Percentiles rank a stretch among this genome's conserved stretches.
phyloP scores from a whole-genome alignment of 768 basidiomycete genomes.

The Phylloporus arenicola region DNA sequence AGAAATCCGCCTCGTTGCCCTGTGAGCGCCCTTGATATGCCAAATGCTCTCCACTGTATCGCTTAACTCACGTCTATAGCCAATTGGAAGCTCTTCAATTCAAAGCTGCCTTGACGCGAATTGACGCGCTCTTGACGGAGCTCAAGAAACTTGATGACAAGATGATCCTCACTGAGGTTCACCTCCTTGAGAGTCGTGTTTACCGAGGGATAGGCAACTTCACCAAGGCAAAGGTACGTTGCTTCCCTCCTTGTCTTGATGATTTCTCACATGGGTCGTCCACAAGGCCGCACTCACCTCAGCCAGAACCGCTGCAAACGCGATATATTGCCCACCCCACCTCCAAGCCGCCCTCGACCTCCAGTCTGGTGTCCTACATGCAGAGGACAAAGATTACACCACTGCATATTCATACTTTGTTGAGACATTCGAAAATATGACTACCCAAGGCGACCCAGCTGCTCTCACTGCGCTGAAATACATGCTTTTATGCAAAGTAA shows the following conservation, averaged over 20 bases:
- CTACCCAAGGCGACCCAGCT: constrained; percentile 64
- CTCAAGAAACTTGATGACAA: constrained; percentile 94
- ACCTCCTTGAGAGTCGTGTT: constrained; percentile 87
- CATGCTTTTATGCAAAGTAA: constrained; percentile 97
- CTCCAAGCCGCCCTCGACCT: constrained; percentile 59
- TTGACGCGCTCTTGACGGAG: constrained; percentile 86
- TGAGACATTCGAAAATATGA: constrained; percentile 90
- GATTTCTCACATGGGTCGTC: background rate
- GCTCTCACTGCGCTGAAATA: constrained; percentile 91
- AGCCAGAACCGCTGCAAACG: constrained; percentile 88
- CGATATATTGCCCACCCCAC: constrained; percentile 85
- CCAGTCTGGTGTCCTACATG: constrained; percentile 79
- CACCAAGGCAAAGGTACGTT: constrained; percentile 77
- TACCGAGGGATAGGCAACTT: constrained; percentile 87
- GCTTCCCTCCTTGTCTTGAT: background rate
- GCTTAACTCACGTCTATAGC: constrained; percentile 30
- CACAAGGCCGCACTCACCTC: constrained; percentile 79
- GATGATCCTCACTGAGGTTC: constrained; percentile 95
- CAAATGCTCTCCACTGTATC: background rate
- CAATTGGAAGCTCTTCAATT: constrained; percentile 73
- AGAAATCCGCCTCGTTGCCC: constrained; percentile 77
- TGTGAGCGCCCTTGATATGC: constrained; percentile 39
- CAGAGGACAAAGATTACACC: constrained; percentile 96
- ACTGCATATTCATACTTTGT: constrained; percentile 98
- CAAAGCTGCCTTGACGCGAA: constrained; percentile 72